Percentiles rank a stretch among this genome's conserved stretches.
These are phyloP conservation scores for Eryngium alpinum DNA, from an alignment of 140 eudicot species.

Conservation along the genomic window DNA sequence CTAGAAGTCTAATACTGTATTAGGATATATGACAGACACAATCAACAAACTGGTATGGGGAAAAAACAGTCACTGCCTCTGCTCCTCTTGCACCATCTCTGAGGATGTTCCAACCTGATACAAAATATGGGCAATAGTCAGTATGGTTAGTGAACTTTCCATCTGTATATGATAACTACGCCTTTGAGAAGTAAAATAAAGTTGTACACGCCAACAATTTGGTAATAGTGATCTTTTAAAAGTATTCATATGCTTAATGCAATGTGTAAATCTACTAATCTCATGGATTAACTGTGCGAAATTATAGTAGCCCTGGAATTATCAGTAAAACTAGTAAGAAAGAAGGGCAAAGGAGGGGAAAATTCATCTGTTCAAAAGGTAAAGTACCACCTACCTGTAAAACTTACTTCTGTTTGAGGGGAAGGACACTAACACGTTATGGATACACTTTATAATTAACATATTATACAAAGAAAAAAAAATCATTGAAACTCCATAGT, in stretches of 20 bases:
- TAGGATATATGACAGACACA: background rate
- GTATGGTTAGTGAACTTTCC: background rate
- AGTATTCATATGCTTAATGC: background rate
- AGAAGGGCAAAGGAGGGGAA: background rate
- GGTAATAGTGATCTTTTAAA: background rate
- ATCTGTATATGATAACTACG: background rate
- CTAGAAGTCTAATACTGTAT: too few relatives aligned
- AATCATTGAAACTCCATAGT: too few relatives aligned
- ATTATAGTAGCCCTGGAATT: background rate
- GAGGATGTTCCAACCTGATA: slow-evolving; percentile 14
- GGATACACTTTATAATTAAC: too few relatives aligned
- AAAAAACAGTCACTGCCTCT: slow-evolving; percentile 6
- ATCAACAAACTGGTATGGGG: background rate
- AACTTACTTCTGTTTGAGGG: too few relatives aligned
- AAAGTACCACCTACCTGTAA: too few relatives aligned
- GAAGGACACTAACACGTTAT: too few relatives aligned
- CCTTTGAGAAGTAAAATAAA: background rate
- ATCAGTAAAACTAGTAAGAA: background rate
- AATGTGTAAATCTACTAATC: background rate
- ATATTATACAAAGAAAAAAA: too few relatives aligned
- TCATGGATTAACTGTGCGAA: background rate
- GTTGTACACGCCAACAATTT: background rate
- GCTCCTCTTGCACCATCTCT: slow-evolving; percentile 5
- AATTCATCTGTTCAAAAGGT: background rate
- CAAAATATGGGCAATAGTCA: slow-evolving; percentile 3